phyloP scores from a whole-genome alignment of 2,329 filamentous ascomycete species.

The Parastagonospora avenae region DNA sequence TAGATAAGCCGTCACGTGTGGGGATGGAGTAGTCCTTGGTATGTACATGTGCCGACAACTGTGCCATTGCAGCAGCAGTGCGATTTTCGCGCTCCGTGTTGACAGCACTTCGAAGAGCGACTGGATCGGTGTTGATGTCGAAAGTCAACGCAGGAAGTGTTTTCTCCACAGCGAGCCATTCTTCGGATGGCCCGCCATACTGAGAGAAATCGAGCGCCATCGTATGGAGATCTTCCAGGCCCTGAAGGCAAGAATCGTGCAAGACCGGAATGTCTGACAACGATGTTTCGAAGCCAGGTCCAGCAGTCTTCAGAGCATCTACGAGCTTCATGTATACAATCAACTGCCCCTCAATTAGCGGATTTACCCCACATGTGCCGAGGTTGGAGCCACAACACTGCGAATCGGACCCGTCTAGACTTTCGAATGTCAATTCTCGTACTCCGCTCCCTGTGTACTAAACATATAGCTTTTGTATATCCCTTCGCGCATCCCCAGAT shows the following conservation, averaged over 20 bases:
- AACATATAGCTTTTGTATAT: no score
- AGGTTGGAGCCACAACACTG: slow-evolving; percentile 2
- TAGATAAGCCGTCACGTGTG: slow-evolving; percentile 52
- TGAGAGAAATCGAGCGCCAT: slow-evolving; percentile 32
- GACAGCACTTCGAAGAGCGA: slow-evolving; percentile 17
- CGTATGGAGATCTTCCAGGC: not conserved
- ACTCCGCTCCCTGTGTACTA: not conserved
- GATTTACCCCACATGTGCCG: slow-evolving; percentile 7
- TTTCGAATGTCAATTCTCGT: no score
- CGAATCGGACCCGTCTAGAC: no score
- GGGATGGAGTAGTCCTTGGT: slow-evolving; percentile 39
- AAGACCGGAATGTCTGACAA: no score
- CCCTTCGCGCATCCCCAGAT: no score
- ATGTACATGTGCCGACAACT: slow-evolving; percentile 28
- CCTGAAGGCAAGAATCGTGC: not conserved
- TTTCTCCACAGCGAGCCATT: slow-evolving; percentile 41
- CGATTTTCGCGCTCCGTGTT: slow-evolving; percentile 29
- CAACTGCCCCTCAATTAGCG: slow-evolving; percentile 16
- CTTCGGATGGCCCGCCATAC: slow-evolving; percentile 37
- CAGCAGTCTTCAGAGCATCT: not conserved
- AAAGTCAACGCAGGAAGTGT: slow-evolving; percentile 28
- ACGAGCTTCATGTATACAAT: not conserved
- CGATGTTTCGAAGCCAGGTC: no score
- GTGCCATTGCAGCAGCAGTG: slow-evolving; percentile 23
- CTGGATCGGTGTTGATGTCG: slow-evolving; percentile 24